Evolutionary conservation across 2,329 filamentous ascomycete genomes (phyloP).

Genomic region (Microascus cirrosus): DNA sequence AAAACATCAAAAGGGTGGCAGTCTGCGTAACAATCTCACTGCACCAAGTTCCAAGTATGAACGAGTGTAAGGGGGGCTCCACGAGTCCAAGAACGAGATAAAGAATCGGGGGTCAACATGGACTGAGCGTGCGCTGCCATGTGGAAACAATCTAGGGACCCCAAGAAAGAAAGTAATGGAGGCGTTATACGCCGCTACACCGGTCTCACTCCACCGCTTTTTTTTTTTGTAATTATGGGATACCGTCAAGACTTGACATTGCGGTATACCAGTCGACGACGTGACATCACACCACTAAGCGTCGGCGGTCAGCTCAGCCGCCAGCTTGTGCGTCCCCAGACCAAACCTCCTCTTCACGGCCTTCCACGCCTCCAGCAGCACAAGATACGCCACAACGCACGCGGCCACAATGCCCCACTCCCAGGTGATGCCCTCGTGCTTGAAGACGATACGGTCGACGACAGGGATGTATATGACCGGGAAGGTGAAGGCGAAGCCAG

Average conservation of each 20-base stretch:
- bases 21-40: neutral
- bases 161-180: neutral
- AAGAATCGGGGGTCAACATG: neutral
- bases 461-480: slow-evolving; percentile 58
- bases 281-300: neutral
- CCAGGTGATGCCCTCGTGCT: slow-evolving; percentile 57
- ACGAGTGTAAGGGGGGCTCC: neutral
- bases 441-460: slow-evolving; percentile 56
- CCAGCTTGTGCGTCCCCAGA: slow-evolving; percentile 14
- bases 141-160: neutral
- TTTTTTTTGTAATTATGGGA: too few relatives aligned
- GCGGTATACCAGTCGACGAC: neutral
- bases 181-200: neutral
- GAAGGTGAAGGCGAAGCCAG: slow-evolving; percentile 48
- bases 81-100: neutral
- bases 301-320: neutral
- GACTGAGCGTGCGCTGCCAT: neutral
- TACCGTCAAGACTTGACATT: neutral
- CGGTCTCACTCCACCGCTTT: neutral
- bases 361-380: slow-evolving; percentile 59
- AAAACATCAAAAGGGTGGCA: neutral
- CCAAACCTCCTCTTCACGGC: slow-evolving; percentile 45
- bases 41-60: neutral
- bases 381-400: slow-evolving; percentile 47
- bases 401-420: slow-evolving; percentile 61